Evolutionary conservation across 148 eudicot genomes (phyloP), one percentile per base, ranked within the genome.

Genomic region (Gaultheria prostrata): DNA sequence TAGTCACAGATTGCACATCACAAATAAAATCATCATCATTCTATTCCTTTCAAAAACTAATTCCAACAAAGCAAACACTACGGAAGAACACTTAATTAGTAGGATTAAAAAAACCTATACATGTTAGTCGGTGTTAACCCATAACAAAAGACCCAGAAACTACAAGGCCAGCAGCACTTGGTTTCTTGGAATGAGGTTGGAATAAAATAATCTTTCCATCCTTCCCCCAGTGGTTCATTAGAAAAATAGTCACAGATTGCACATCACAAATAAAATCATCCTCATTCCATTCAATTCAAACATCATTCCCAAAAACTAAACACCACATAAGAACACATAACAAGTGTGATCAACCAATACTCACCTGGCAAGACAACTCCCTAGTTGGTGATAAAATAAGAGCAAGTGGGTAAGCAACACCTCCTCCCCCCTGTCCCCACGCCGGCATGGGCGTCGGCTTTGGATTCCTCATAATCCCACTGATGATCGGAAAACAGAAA

Each of bases 341-440:
- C 84, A 10, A 15, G 48, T 56, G 20, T 21, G 46, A 59, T 14
- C 69, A 85, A 32, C 45, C 78, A 24, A 32, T 20, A 3, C 32
- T 45, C 87, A 94, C 98, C 93, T 94, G 97, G 76, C 91, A 90
- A 48, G 95, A 90, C n/a, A 94, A 85, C 87, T 94, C 98, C 85
- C 98, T 90, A 20, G 97, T 94, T 10, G 98, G 98, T 59, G 97
- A 84, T 77, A 94, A 81, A 8, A 94, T 92, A 20, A 94, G 93
- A 48, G 98, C 97, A 65, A 84, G 74, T 6, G 97, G 98, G 59
- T 35, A 87, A 71, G 89, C 92, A 77, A 80, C 49, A 46, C 46
- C 12, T 51, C 46, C 9, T n/a, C 76, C 71, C 21, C 79, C 33
- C 39, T 10, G 77, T n/a, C 80, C 50, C 83, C 50, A 53, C 65